Conservation (phyloP, 768 basidiomycete species). For the Calocera viscosa region DNA sequence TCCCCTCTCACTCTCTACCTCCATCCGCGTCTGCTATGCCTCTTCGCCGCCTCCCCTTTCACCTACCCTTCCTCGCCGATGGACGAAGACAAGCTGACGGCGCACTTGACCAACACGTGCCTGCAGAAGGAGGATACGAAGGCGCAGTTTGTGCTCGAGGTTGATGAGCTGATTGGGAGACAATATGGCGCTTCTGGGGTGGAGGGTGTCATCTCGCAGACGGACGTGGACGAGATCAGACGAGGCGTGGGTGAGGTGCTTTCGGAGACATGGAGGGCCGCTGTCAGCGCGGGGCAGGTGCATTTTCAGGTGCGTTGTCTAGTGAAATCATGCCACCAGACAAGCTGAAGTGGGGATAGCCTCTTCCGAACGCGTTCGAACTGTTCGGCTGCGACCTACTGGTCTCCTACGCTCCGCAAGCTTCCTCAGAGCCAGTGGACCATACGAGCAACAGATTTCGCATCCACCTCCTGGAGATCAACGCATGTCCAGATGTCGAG, state of each 20-base stretch:
- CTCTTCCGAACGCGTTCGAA: constrained; percentile 85
- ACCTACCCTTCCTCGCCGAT: constrained; percentile 30
- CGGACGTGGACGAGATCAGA: constrained; percentile 42
- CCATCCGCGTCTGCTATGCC: constrained; percentile 67
- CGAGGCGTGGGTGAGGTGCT: constrained; percentile 52
- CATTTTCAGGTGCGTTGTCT: constrained; percentile 58
- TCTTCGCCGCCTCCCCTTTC: constrained; percentile 76
- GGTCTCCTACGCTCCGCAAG: constrained; percentile 36
- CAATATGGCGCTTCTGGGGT: constrained; percentile 22
- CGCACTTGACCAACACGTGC: constrained; percentile 88
- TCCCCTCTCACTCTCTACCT: constrained; percentile 54
- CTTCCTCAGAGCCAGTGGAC: constrained; percentile 16
- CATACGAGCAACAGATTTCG: constrained; percentile 30
- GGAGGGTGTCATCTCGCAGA: constrained; percentile 23
- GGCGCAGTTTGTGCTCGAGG: constrained; percentile 44
- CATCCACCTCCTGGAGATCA: constrained; percentile 77
- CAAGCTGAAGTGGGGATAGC: constrained; percentile 31
- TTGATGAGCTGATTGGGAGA: constrained; percentile 67
- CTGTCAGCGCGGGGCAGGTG: constrained; percentile 55
- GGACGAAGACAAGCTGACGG: constrained; percentile 33
- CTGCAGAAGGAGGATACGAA: constrained; percentile 59
- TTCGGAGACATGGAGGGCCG: constrained; percentile 76
- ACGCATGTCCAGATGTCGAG: constrained; percentile 92
- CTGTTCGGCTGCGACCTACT: constrained; percentile 91
- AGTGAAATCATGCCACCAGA: too few species aligned